Base-by-base conservation (phyloP, 345 rosid species). In the Crucihimalaya himalaica region DNA sequence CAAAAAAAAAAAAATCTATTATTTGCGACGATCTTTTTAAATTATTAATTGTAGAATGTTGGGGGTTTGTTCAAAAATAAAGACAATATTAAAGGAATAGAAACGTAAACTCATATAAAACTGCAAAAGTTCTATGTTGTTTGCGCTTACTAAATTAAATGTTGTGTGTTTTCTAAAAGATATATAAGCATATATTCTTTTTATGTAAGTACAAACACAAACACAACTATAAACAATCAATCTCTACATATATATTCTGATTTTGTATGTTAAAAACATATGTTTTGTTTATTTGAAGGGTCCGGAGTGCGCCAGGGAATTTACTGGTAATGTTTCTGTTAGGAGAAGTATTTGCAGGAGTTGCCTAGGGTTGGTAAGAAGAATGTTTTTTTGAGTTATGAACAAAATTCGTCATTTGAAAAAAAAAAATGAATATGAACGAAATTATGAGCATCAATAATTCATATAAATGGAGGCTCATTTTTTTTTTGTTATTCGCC, bases 221-320 rank as follows among this genome's bases (percentile, higher is more conserved):
- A 50, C n/a, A 50, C 20, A 50, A 20, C 10, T 20, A 8, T 19
- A 10, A 21, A 64, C 6, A 37, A 67, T 16, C 16, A 27, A 12
- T 23, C 8, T 12, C 16, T 52, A 21, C 16, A 57, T 13, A 52
- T 21, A 20, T 46, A n/a, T 35, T 48, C 58, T 47, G 8, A 70
- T 59, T 59, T 15, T 37, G 27, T 47, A 5, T 23, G 29, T 10
- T 31, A 68, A 40, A 18, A 23, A 25, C 6, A 25, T 1, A 1
- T 1, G n/a, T 54, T 35, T 13, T 40, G 13, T 57, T 60, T 20
- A 71, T 74, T 60, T 80, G 74, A 50, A 88, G 97, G 97, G 96
- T 11, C 97, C 97, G 8, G 96, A 91, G 81, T 76, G 98, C 97
- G 0, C 40, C 91, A 68, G 97, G 98, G 15, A 94, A 94, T 63